Evolutionary conservation across 305 asterid genomes (phyloP), one percentile per base, ranked within the genome.

Genomic region (Fraxinus angustifolia): DNA sequence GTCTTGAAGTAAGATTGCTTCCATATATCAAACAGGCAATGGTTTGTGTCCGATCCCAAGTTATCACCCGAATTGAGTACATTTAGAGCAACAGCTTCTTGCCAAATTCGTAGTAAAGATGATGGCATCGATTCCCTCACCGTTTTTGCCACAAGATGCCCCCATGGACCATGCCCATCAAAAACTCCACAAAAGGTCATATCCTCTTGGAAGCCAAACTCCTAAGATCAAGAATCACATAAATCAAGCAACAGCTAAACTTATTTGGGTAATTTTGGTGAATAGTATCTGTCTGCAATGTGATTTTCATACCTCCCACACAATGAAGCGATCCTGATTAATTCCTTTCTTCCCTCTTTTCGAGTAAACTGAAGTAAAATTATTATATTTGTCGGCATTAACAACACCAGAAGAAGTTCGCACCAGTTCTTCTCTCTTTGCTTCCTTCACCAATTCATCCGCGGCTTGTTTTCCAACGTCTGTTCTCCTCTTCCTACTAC

Each of bases 141-240:
- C 40, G 79, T 83, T 83, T 90, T 94, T 14, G 97, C 83, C 83
- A 90, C 90, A 77, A 90, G 76, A 84, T 94, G 97, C 10, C 97
- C 98, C 98, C 98, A 92, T 2, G 92, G 92, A 45, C 98, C 98
- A 82, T 94, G 97, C 76, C 97, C 97, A 48, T 94, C 97, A 56
- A 94, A 94, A 60, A 94, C 91, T 1, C 97, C 98, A 87, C 97
- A 91, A 79, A 91, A 90, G 0, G 85, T 84, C 92, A 91, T 89
- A 82, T 90, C 98, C 30, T 92, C 91, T 87, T 91, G 94, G 79
- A 88, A 87, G 56, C 97, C 98, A 81, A 91, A 94, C 82, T 92
- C 95, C 97, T 93, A 50, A 48, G 2, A 79, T 30, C 38, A 58
- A 78, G 74, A 28, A 48, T 36, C 70, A 60, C 23, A 33, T 19